phyloP scores from a whole-genome alignment of 1,284 basidiomycete species.

The Nidula niveotomentosa region DNA sequence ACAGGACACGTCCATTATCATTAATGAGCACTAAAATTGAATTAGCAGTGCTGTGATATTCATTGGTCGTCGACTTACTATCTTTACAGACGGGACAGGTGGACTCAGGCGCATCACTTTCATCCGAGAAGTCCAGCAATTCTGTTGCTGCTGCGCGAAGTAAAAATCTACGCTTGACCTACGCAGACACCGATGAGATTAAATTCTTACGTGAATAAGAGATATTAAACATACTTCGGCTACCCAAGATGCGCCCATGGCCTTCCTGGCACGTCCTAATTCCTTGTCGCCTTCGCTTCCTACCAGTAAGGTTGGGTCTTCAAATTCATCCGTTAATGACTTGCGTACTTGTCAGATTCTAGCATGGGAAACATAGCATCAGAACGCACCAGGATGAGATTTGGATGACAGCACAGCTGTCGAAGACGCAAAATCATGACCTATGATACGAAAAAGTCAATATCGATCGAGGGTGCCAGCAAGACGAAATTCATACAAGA shows the following conservation, averaged over 20 bases:
- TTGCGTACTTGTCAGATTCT: slow-evolving; percentile 1
- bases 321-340: slow-evolving; percentile 40
- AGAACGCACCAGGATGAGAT: slow-evolving; percentile 53
- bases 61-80: slow-evolving; percentile 28
- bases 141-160: slow-evolving; percentile 41
- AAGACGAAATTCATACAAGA: slow-evolving; percentile 29
- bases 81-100: slow-evolving; percentile 58
- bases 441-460: slow-evolving; percentile 20
- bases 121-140: slow-evolving; percentile 38
- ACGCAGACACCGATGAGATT: neutral
- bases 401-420: slow-evolving; percentile 66
- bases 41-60: neutral
- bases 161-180: slow-evolving; percentile 30
- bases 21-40: slow-evolving; percentile 38
- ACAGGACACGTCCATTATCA: slow-evolving; percentile 49
- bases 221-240: slow-evolving; percentile 32
- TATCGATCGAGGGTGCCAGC: neutral
- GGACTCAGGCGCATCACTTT: slow-evolving; percentile 37
- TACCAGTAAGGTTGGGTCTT: slow-evolving; percentile 49
- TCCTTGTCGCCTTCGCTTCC: slow-evolving; percentile 53
- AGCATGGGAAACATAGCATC: neutral
- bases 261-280: slow-evolving; percentile 48
- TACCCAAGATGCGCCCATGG: slow-evolving; percentile 58
- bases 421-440: slow-evolving; percentile 68
- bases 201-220: neutral